These are phyloP conservation scores for Angomonas ambiguus DNA, from an alignment of 208 protist species.

Conservation along the genomic window DNA sequence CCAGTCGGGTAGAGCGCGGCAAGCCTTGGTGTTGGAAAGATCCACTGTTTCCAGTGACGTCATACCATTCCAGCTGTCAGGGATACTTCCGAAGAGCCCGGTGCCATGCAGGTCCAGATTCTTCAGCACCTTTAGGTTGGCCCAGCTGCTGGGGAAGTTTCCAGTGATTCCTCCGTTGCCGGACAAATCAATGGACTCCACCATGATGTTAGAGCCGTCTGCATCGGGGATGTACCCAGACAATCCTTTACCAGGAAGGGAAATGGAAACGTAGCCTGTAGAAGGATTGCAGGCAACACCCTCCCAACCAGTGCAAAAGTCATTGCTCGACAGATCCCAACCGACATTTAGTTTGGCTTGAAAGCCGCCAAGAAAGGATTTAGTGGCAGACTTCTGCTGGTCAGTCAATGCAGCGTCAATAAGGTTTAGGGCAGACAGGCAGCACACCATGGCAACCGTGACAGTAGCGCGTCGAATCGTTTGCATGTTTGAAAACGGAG, in stretches of 20 bases:
- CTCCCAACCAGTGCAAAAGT: constrained; percentile 16
- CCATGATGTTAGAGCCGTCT: background rate
- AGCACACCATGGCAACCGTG: background rate
- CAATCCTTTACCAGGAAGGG: constrained; percentile 7
- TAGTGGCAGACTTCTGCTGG: background rate
- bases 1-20: constrained; percentile 17
- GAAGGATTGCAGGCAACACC: constrained; percentile 14
- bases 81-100: constrained; percentile 11
- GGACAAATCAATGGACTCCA: constrained; percentile 20
- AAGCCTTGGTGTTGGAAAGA: constrained; percentile 18
- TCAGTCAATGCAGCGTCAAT: background rate
- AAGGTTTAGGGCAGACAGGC: background rate
- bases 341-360: background rate
- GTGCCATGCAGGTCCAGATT: constrained; percentile 15
- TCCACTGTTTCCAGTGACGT: constrained; percentile 4
- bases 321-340: background rate
- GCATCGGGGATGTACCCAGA: background rate
- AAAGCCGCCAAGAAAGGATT: background rate
- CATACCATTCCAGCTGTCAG: constrained; percentile 16
- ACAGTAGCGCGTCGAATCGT: background rate
- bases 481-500: constrained; percentile 2
- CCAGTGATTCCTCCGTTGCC: constrained; percentile 16
- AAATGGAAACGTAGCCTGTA: constrained; percentile 8
- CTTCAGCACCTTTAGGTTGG: constrained; percentile 10
- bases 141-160: constrained; percentile 12